Percentiles rank a stretch among this genome's conserved stretches.
These are phyloP conservation scores for Casuarina glauca DNA, from an alignment of 306 rosid species.

Conservation along the genomic window DNA sequence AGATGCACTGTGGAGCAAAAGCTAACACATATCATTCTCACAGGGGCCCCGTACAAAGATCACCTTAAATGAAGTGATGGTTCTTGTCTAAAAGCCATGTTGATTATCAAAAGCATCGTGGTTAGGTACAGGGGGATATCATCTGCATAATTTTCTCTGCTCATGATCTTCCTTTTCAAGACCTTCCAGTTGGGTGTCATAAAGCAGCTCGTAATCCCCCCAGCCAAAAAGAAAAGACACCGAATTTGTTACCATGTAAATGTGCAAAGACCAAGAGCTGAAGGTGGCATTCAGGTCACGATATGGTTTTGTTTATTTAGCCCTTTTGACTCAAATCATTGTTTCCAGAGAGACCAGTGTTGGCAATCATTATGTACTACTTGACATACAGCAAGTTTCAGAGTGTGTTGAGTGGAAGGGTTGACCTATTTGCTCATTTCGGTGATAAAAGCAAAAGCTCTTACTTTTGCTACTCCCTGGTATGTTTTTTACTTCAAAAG, in stretches of 20 bases:
- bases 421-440: background rate
- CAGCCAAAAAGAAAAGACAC: too few relatives aligned
- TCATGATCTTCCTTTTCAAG: background rate
- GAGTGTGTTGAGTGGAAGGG: background rate
- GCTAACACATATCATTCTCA: background rate
- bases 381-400: background rate
- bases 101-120: background rate
- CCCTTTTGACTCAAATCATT: background rate
- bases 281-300: background rate
- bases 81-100: background rate
- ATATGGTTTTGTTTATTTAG: background rate
- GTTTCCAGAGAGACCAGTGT: background rate
- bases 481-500: too few relatives aligned
- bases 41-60: conserved; percentile 8
- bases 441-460: background rate
- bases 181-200: background rate
- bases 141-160: background rate
- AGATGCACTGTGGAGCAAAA: background rate
- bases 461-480: background rate
- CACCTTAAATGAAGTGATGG: conserved; percentile 1
- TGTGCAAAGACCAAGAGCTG: background rate
- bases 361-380: background rate
- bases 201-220: background rate
- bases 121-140: background rate
- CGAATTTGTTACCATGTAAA: background rate